phyloP scores from a whole-genome alignment of 495 filamentous ascomycete genomes.

The Pseudomonodictys pantanalensis region DNA sequence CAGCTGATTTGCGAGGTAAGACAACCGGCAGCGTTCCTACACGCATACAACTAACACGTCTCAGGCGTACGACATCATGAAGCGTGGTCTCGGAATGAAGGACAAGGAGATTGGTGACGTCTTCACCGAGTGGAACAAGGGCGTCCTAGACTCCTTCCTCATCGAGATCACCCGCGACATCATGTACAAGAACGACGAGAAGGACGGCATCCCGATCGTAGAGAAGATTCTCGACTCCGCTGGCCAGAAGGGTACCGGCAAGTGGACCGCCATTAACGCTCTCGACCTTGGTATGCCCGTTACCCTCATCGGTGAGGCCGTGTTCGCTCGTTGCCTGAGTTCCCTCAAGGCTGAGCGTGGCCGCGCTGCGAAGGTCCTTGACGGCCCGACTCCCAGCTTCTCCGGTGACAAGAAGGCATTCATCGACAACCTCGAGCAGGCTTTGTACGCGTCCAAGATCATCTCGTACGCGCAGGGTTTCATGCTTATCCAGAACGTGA shows the following conservation, averaged over 20 bases:
- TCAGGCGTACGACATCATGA: constrained; percentile 99
- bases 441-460: constrained; percentile 98
- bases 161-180: constrained; percentile 99
- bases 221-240: constrained; percentile 99
- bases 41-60: constrained; percentile 19
- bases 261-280: constrained; percentile 99
- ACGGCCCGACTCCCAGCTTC: constrained; percentile 74
- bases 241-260: constrained; percentile 98
- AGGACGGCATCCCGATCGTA: constrained; percentile 78
- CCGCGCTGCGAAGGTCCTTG: constrained; percentile 74
- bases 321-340: constrained; percentile 90
- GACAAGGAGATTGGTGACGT: constrained; percentile 94
- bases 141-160: constrained; percentile 97
- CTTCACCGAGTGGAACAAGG: constrained; percentile 95
- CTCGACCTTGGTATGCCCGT: constrained; percentile 98
- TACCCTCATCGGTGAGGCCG: constrained; percentile 94
- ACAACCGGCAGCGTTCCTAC: constrained; percentile 1
- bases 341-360: constrained; percentile 91
- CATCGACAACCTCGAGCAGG: constrained; percentile 96
- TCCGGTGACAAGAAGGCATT: constrained; percentile 86
- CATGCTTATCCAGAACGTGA: constrained; percentile 98
- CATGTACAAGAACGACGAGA: constrained; percentile 90
- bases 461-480: constrained; percentile 99
- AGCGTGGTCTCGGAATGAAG: constrained; percentile 82
- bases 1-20: constrained; percentile 97